Percentiles rank a stretch among this genome's conserved stretches.
Conservation (phyloP, 2,329 filamentous ascomycete species). For the Penicillium concentricum region DNA sequence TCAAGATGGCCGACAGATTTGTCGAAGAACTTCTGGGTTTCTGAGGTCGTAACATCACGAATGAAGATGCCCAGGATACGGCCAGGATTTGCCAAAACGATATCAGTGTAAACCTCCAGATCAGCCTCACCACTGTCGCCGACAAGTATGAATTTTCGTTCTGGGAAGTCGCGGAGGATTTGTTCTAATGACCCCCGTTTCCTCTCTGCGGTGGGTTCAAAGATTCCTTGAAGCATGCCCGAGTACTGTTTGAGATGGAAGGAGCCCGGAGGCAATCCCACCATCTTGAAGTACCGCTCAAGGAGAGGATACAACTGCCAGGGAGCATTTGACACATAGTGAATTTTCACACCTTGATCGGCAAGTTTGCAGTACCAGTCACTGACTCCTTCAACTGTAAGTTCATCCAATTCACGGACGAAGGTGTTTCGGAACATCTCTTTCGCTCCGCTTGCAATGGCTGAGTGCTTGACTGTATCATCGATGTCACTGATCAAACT, state of each 20-base stretch:
- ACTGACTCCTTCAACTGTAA: conserved; percentile 80
- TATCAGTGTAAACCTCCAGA: conserved; percentile 92
- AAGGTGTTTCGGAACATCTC: conserved; percentile 98
- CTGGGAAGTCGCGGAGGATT: conserved; percentile 84
- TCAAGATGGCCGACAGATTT: conserved; percentile 49
- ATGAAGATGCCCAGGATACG: conserved; percentile 88
- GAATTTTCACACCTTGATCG: conserved; percentile 78
- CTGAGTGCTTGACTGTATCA: conserved; percentile 94
- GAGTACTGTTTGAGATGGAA: conserved; percentile 95
- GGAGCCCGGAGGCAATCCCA: conserved; percentile 79
- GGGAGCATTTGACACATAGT: conserved; percentile 98
- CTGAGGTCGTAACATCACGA: conserved; percentile 84
- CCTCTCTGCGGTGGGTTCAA: conserved; percentile 92
- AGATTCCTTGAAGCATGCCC: conserved; percentile 96
- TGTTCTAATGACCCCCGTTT: conserved; percentile 86
- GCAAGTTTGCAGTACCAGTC: conserved; percentile 85
- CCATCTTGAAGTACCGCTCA: conserved; percentile 76
- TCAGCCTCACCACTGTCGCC: conserved; percentile 97
- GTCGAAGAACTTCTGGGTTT: conserved; percentile 75
- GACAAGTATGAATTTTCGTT: conserved; percentile 83
- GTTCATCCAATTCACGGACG: conserved; percentile 75
- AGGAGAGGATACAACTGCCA: conserved; percentile 96
- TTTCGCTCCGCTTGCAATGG: conserved; percentile 79
- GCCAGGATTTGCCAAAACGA: conserved; percentile 80
- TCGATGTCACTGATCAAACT: conserved; percentile 97